Conservation (phyloP, 345 rosid species). For the Barbarea vulgaris region DNA sequence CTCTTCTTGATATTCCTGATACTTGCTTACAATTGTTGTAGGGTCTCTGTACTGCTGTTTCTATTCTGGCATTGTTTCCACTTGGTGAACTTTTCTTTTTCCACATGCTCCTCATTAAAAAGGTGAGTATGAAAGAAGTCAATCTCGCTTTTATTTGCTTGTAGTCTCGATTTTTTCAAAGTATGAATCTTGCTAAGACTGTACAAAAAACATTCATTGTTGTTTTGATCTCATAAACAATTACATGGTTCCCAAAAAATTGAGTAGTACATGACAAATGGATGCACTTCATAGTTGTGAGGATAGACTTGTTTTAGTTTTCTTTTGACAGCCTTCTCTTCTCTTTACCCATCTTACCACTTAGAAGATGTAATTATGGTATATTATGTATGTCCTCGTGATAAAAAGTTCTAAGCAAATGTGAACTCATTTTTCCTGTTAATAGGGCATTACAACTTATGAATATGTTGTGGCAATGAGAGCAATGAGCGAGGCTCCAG, state of each 20-base stretch:
- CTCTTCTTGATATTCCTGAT: constrained; percentile 31
- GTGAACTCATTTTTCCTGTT: neutral
- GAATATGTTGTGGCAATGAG: constrained; percentile 99
- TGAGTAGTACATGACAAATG: constrained; percentile 3
- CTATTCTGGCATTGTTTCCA: constrained; percentile 87
- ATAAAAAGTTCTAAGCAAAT: neutral
- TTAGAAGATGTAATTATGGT: neutral
- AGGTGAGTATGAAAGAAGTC: constrained; percentile 52
- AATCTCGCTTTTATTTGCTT: neutral
- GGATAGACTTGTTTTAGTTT: neutral
- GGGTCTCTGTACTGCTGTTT: constrained; percentile 88
- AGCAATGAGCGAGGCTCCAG: constrained; percentile 95
- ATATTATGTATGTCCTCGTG: neutral
- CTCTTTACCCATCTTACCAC: neutral
- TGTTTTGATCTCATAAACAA: neutral
- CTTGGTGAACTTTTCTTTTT: constrained; percentile 95
- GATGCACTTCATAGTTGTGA: constrained; percentile 12
- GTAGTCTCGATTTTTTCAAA: too few species aligned
- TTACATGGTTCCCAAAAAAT: neutral
- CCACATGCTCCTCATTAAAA: constrained; percentile 90
- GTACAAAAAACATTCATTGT: neutral
- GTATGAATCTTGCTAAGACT: neutral
- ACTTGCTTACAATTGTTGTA: constrained; percentile 40
- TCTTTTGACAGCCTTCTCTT: neutral
- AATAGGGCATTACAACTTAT: constrained; percentile 91